phyloP scores from a whole-genome alignment of 306 rosid genomes.

The Geum urbanum region DNA sequence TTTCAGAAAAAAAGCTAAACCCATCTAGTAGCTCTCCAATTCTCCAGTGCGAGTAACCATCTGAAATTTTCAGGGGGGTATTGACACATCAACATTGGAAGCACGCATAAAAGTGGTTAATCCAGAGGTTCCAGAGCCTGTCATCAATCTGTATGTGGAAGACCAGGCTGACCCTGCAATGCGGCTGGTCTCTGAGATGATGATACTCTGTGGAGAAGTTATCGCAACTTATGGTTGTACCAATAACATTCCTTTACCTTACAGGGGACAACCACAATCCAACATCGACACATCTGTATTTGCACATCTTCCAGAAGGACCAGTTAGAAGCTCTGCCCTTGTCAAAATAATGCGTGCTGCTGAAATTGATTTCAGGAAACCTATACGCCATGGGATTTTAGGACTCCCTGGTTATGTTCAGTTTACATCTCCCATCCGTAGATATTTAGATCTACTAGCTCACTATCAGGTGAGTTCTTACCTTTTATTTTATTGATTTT shows the following conservation, averaged over 20 bases:
- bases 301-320: constrained; percentile 96
- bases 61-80: constrained; percentile 65
- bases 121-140: constrained; percentile 78
- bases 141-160: constrained; percentile 80
- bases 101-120: constrained; percentile 85
- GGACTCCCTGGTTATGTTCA: constrained; percentile 94
- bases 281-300: constrained; percentile 67
- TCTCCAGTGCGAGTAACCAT: constrained; percentile 1
- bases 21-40: background rate
- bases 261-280: constrained; percentile 97
- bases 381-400: constrained; percentile 78
- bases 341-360: constrained; percentile 91
- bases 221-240: constrained; percentile 71
- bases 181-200: constrained; percentile 95
- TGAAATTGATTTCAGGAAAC: constrained; percentile 95
- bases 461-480: constrained; percentile 73
- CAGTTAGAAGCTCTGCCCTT: constrained; percentile 85
- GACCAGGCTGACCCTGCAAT: constrained; percentile 94
- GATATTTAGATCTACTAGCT: constrained; percentile 94
- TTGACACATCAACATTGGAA: constrained; percentile 73
- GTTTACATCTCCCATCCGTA: constrained; percentile 96
- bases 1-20: no score
- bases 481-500: constrained; percentile 12
- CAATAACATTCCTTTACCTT: constrained; percentile 82
- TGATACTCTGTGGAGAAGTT: constrained; percentile 96